Percentiles rank a stretch among this genome's conserved stretches.
phyloP scores from a whole-genome alignment of 768 basidiomycete genomes.

The Pleurotus djamor region DNA sequence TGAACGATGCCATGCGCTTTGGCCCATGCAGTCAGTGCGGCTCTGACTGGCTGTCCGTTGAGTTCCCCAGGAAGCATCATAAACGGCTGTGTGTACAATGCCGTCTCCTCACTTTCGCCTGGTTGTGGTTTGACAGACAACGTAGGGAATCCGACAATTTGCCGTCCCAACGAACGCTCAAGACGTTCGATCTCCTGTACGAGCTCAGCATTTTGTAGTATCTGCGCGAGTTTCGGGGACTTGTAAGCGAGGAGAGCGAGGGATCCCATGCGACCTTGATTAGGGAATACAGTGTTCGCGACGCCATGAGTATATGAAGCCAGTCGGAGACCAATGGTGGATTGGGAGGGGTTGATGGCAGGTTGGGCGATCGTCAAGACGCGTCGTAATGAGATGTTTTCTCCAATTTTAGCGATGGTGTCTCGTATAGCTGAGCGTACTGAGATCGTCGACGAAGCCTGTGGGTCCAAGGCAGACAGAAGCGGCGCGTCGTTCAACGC shows the following conservation, averaged over 20 bases:
- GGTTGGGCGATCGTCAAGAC: slow-evolving; percentile 44
- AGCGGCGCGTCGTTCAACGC: slow-evolving; percentile 61
- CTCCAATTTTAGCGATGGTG: slow-evolving; percentile 73
- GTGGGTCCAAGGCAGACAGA: slow-evolving; percentile 39
- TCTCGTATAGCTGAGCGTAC: slow-evolving; percentile 66
- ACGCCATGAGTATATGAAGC: slow-evolving; percentile 66
- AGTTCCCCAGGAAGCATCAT: slow-evolving; percentile 67
- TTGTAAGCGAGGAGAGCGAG: slow-evolving; percentile 56
- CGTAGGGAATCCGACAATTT: slow-evolving; percentile 83
- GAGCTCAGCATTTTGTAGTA: slow-evolving; percentile 47
- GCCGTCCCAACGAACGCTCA: slow-evolving; percentile 76
- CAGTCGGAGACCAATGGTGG: slow-evolving; percentile 38
- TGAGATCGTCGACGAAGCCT: slow-evolving; percentile 35
- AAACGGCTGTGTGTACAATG: slow-evolving; percentile 72
- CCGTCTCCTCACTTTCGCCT: slow-evolving; percentile 38
- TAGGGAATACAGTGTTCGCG: slow-evolving; percentile 30
- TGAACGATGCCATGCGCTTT: slow-evolving; percentile 39
- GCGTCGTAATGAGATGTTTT: slow-evolving; percentile 72
- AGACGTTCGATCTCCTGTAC: slow-evolving; percentile 57
- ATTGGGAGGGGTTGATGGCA: slow-evolving; percentile 30
- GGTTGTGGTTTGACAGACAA: slow-evolving; percentile 35
- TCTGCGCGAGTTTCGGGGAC: slow-evolving; percentile 39
- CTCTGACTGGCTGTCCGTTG: slow-evolving; percentile 35
- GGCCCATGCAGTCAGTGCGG: slow-evolving; percentile 56
- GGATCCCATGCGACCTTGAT: slow-evolving; percentile 58